phyloP scores from a whole-genome alignment of 2,329 filamentous ascomycete genomes.

The Paecilomyces variotii region DNA sequence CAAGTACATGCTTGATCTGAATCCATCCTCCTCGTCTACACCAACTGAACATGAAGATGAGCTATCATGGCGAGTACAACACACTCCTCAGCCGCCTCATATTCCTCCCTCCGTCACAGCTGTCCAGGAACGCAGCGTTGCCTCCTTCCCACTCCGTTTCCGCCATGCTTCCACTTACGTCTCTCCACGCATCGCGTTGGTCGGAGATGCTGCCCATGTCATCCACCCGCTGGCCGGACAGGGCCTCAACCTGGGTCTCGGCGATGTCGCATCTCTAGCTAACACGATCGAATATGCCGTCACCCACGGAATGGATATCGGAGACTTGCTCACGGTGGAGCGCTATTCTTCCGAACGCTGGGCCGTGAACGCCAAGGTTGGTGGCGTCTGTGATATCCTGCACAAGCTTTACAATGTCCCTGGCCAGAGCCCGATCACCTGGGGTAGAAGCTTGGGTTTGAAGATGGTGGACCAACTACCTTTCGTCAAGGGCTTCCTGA shows the following conservation, averaged over 20 bases:
- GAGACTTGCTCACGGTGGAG: slow-evolving; percentile 69
- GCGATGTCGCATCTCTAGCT: slow-evolving; percentile 73
- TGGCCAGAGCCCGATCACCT: slow-evolving; percentile 69
- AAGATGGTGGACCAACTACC: slow-evolving; percentile 65
- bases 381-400: slow-evolving; percentile 76
- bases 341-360: slow-evolving; percentile 75
- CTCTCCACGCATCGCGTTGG: slow-evolving; percentile 78
- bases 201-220: slow-evolving; percentile 92
- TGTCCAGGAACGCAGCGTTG: slow-evolving; percentile 71
- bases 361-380: slow-evolving; percentile 68
- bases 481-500: slow-evolving; percentile 75
- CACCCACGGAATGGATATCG: slow-evolving; percentile 78
- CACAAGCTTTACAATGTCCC: slow-evolving; percentile 81
- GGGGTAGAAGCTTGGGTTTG: slow-evolving; percentile 68
- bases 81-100: slow-evolving; percentile 51
- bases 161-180: slow-evolving; percentile 93
- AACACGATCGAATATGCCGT: slow-evolving; percentile 69
- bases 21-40: slow-evolving; percentile 22
- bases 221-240: slow-evolving; percentile 92
- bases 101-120: slow-evolving; percentile 60
- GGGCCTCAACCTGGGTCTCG: slow-evolving; percentile 87
- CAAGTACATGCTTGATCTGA: slow-evolving; percentile 66
- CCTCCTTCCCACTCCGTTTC: slow-evolving; percentile 84
- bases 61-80: slow-evolving; percentile 70
- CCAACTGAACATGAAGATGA: slow-evolving; percentile 58